A percentile compares a stretch with the other conserved stretches of the same genome.
phyloP scores from a whole-genome alignment of 2,329 filamentous ascomycete species.

The Aspergillus intermedius region DNA sequence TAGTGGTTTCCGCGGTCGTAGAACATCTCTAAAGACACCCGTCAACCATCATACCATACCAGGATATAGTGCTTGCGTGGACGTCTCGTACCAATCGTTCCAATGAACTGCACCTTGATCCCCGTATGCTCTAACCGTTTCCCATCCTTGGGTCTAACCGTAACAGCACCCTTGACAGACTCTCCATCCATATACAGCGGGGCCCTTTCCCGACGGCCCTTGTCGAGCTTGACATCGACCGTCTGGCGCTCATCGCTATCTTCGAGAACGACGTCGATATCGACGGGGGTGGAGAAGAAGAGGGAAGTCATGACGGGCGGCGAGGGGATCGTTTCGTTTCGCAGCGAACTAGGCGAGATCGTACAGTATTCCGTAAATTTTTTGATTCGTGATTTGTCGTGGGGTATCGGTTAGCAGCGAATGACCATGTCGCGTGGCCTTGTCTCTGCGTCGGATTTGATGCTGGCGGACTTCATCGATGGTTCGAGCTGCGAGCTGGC shows the following conservation, averaged over 20 bases:
- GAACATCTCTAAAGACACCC: constrained; percentile 74
- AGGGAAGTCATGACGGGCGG: constrained; percentile 75
- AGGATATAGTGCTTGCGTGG: background rate
- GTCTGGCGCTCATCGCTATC: constrained; percentile 90
- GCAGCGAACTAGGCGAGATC: background rate
- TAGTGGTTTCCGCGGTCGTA: constrained; percentile 99
- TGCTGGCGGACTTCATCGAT: constrained; percentile 1
- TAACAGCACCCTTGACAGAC: constrained; percentile 94
- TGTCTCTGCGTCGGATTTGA: background rate
- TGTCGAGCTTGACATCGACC: constrained; percentile 97
- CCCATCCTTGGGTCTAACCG: constrained; percentile 92
- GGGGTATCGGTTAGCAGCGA: background rate
- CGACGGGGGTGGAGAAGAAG: constrained; percentile 96
- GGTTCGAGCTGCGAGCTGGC: constrained; percentile 7
- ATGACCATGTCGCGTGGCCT: constrained; percentile 1
- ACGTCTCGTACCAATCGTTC: constrained; percentile 70
- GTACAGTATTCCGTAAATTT: background rate
- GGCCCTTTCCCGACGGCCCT: constrained; percentile 93
- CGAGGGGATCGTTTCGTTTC: background rate
- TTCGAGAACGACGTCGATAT: constrained; percentile 97
- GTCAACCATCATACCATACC: background rate
- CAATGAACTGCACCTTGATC: constrained; percentile 99
- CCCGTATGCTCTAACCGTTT: constrained; percentile 96
- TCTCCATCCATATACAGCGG: constrained; percentile 97
- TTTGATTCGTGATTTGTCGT: background rate